These are phyloP conservation scores for Cnidoscolus chayamansa DNA, from an alignment of 441 rosid genomes.

Conservation along the genomic window DNA sequence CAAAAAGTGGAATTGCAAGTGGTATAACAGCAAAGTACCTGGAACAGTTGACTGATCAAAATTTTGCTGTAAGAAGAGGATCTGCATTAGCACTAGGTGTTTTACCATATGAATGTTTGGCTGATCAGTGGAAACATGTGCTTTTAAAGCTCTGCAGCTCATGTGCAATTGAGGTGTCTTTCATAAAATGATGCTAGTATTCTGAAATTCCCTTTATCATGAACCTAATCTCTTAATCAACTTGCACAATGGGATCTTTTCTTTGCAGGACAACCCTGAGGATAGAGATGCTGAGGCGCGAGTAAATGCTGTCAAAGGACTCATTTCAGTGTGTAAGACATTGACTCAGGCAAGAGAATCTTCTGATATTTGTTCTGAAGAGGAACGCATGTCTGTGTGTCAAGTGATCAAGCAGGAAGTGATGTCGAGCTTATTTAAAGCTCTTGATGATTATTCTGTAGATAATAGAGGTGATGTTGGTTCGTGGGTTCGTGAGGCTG, in stretches of 20 bases:
- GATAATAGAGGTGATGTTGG: constrained; percentile 99
- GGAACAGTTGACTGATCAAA: constrained; percentile 66
- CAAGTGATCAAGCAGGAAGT: constrained; percentile 73
- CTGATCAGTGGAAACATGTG: constrained; percentile 60
- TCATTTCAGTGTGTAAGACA: constrained; percentile 74
- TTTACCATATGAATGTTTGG: constrained; percentile 68
- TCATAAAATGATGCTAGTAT: constrained; percentile 15
- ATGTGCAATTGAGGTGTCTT: constrained; percentile 71
- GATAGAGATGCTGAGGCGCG: constrained; percentile 98
- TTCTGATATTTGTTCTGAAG: constrained; percentile 30
- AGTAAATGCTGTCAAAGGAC: constrained; percentile 89
- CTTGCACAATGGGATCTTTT: constrained; percentile 25
- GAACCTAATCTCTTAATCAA: constrained; percentile 21
- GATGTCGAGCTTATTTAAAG: constrained; percentile 68
- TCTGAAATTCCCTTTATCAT: constrained; percentile 3
- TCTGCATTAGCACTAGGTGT: constrained; percentile 85
- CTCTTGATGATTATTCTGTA: constrained; percentile 88
- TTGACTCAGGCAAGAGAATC: constrained; percentile 46
- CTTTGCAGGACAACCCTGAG: constrained; percentile 71
- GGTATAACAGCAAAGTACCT: constrained; percentile 57
- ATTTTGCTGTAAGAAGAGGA: constrained; percentile 90
- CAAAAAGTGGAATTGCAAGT: constrained; percentile 34
- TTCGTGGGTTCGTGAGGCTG: constrained; percentile 99
- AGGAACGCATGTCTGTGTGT: constrained; percentile 44
- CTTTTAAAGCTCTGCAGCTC: constrained; percentile 67